Percentiles rank a stretch among this genome's conserved stretches.
Evolutionary conservation across 2,329 filamentous ascomycete genomes (phyloP).

Genomic region (Fusarium sp.): DNA sequence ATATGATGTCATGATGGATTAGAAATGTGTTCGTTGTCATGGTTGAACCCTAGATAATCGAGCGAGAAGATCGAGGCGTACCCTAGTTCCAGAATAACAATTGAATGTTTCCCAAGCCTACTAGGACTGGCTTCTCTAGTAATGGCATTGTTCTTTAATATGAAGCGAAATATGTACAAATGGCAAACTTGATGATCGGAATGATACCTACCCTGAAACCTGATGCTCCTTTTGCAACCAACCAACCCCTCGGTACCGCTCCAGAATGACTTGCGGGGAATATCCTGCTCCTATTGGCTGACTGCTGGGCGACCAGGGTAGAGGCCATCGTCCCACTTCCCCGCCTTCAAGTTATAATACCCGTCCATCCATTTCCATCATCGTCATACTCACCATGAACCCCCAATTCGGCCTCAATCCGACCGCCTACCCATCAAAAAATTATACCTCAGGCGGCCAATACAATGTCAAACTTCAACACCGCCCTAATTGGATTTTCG

Average conservation of each 20-base stretch:
- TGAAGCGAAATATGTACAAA: background rate
- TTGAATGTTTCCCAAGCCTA: too few relatives aligned
- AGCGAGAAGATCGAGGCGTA: too few relatives aligned
- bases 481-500: slow-evolving; percentile 38
- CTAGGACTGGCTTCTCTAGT: too few relatives aligned
- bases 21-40: too few relatives aligned
- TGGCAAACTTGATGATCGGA: background rate
- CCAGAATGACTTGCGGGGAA: background rate
- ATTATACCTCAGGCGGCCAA: background rate
- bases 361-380: background rate
- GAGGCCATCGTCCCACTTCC: background rate
- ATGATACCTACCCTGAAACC: background rate
- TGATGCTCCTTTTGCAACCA: background rate
- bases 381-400: background rate
- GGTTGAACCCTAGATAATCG: too few relatives aligned
- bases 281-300: background rate
- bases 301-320: background rate
- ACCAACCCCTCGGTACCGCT: background rate
- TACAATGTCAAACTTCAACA: slow-evolving; percentile 9
- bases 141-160: background rate
- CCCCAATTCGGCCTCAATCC: background rate
- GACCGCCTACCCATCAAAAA: background rate
- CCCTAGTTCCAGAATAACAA: too few relatives aligned
- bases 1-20: too few relatives aligned
- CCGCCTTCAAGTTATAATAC: background rate